These are phyloP conservation scores for Endotrypanum monterogeii DNA, from an alignment of 208 protist genomes.

Conservation along the genomic window DNA sequence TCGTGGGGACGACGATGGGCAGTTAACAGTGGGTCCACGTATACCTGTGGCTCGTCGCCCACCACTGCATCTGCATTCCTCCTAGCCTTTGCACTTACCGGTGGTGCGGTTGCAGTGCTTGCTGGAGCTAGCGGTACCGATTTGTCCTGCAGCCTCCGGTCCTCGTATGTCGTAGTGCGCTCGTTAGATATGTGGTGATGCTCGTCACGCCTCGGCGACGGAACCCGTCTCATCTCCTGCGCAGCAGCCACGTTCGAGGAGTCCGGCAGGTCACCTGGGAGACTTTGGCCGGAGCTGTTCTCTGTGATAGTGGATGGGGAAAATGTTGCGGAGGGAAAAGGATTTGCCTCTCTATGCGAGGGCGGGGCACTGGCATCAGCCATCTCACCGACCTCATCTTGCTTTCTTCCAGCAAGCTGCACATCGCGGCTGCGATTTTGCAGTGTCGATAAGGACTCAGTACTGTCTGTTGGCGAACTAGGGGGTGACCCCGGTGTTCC, in stretches of 20 bases:
- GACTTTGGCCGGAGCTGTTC: constrained; percentile 2
- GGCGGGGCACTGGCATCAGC: background rate
- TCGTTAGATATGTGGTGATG: background rate
- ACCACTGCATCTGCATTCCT: background rate
- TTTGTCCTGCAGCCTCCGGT: background rate
- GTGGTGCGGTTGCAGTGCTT: background rate
- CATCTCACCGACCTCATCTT: background rate
- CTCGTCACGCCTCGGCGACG: background rate
- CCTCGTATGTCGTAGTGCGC: background rate
- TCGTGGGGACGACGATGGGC: constrained; percentile 28
- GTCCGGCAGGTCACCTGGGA: background rate
- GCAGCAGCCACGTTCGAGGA: background rate
- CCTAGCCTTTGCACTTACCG: background rate
- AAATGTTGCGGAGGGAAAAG: background rate
- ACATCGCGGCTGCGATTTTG: background rate
- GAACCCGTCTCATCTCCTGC: background rate
- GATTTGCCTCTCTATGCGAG: background rate
- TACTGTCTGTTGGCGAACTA: background rate
- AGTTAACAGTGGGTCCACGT: constrained; percentile 27
- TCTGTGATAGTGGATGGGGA: constrained; percentile 4
- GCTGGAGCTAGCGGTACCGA: background rate
- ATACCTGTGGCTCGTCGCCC: constrained; percentile 19
- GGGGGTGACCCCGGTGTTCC: background rate
- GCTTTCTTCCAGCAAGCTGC: background rate
- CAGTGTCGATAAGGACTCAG: background rate